A percentile compares a stretch with the other conserved stretches of the same genome.
phyloP scores from a whole-genome alignment of 306 rosid species.

The Castanospermum australe region DNA sequence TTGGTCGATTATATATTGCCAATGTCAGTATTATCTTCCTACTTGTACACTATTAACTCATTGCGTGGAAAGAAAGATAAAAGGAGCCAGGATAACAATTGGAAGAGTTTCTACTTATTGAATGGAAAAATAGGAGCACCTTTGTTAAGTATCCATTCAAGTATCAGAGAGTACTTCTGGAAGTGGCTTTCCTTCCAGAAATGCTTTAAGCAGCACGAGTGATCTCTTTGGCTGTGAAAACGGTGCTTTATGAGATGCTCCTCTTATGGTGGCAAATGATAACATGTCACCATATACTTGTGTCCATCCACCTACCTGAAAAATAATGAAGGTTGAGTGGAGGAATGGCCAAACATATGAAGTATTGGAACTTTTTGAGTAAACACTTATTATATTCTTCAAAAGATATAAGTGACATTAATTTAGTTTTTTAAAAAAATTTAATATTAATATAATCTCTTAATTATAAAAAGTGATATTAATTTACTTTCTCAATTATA shows the following conservation, averaged over 20 bases:
- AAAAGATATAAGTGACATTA: too few species aligned
- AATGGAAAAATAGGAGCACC: background rate
- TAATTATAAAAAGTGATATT: too few species aligned
- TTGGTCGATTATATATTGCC: background rate
- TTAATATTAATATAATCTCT: too few species aligned
- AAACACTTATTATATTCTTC: too few species aligned
- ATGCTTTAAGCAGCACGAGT: slow-evolving; percentile 31
- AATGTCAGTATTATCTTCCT: background rate
- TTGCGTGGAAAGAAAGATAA: background rate
- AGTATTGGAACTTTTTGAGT: background rate
- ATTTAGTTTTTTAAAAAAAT: too few species aligned
- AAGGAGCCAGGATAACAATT: background rate
- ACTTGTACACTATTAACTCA: background rate
- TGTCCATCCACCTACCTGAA: slow-evolving; percentile 57
- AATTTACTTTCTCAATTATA: too few species aligned
- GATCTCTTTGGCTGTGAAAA: slow-evolving; percentile 55
- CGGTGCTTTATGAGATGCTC: slow-evolving; percentile 55
- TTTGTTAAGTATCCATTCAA: background rate
- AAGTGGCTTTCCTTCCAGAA: slow-evolving; percentile 48
- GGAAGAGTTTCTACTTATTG: background rate
- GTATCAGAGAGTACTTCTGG: slow-evolving; percentile 25
- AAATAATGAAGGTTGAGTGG: background rate
- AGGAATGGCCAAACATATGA: background rate
- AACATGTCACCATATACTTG: slow-evolving; percentile 50
- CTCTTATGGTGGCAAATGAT: slow-evolving; percentile 54